Evolutionary conservation across 2,329 filamentous ascomycete genomes (phyloP).

Genomic region (Mycocentrospora acerina): DNA sequence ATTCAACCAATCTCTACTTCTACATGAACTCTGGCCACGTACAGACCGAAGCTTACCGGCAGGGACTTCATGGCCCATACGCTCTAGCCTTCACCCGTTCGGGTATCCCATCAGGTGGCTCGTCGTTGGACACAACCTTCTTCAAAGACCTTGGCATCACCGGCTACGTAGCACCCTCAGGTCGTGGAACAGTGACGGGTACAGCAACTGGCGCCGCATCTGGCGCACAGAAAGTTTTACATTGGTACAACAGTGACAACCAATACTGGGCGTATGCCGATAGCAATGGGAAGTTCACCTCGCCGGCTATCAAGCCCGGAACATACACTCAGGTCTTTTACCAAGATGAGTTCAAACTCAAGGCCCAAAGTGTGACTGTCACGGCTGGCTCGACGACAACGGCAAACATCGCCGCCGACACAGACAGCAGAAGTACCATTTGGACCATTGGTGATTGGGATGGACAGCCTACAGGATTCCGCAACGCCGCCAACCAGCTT

Average conservation of each 20-base stretch:
- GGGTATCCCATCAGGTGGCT: constrained; percentile 51
- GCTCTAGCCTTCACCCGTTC: constrained; percentile 62
- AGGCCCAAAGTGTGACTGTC: constrained; percentile 49
- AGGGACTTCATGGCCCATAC: constrained; percentile 68
- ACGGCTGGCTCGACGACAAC: constrained; percentile 52
- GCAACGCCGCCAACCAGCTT: constrained; percentile 66
- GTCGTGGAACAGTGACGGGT: constrained; percentile 61
- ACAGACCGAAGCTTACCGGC: constrained; percentile 60
- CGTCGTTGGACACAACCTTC: constrained; percentile 56
- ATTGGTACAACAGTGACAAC: constrained; percentile 63
- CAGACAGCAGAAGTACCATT: constrained; percentile 54
- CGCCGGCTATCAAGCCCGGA: constrained; percentile 66
- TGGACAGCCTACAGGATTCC: constrained; percentile 60
- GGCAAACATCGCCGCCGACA: constrained; percentile 54
- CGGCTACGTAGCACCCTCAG: constrained; percentile 58
- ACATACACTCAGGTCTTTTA: constrained; percentile 70
- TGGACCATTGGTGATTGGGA: constrained; percentile 69
- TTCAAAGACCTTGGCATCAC: constrained; percentile 60
- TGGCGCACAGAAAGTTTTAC: constrained; percentile 58
- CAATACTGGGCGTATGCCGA: constrained; percentile 67
- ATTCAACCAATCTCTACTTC: constrained; percentile 61
- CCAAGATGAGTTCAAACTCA: constrained; percentile 60
- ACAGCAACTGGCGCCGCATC: constrained; percentile 60
- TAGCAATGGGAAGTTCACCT: constrained; percentile 60
- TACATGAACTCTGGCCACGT: constrained; percentile 68